phyloP scores from a whole-genome alignment of 352 stramenopile species.

The Globisporangium cystogenes region DNA sequence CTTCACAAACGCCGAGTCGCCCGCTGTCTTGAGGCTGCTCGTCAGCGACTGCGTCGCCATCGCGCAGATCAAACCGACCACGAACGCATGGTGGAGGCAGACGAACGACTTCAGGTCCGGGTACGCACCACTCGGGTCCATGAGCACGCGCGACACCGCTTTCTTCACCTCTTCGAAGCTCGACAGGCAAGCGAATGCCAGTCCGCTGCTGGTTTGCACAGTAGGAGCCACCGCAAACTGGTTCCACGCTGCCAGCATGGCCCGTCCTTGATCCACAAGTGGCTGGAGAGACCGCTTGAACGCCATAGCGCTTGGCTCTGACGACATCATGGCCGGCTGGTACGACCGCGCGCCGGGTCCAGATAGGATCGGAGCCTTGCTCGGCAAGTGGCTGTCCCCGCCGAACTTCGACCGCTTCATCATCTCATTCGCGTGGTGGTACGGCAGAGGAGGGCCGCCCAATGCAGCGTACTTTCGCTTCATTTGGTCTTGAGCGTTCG shows the following conservation, averaged over 20 bases:
- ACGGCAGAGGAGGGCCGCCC: background rate
- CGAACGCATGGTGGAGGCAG: slow-evolving; percentile 73
- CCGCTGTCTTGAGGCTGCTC: slow-evolving; percentile 47
- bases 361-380: slow-evolving; percentile 3
- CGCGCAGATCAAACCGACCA: slow-evolving; percentile 72
- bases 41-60: slow-evolving; percentile 74
- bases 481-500: slow-evolving; percentile 14
- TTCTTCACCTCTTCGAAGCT: slow-evolving; percentile 83
- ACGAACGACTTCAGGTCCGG: slow-evolving; percentile 66
- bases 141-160: slow-evolving; percentile 53
- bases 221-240: slow-evolving; percentile 51
- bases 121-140: slow-evolving; percentile 31
- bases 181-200: slow-evolving; percentile 61
- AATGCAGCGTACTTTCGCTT: slow-evolving; percentile 12
- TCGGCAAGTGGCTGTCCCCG: background rate
- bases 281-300: slow-evolving; percentile 57
- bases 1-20: slow-evolving; percentile 62
- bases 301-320: slow-evolving; percentile 9
- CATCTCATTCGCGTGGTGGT: slow-evolving; percentile 6
- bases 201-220: slow-evolving; percentile 40
- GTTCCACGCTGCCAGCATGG: slow-evolving; percentile 76
- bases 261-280: slow-evolving; percentile 55
- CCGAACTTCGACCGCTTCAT: slow-evolving; percentile 13
- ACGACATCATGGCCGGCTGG: background rate
- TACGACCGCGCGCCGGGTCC: background rate